Base-by-base conservation (phyloP, 2,329 filamentous ascomycete genomes). In the Huntiella abstrusa region DNA sequence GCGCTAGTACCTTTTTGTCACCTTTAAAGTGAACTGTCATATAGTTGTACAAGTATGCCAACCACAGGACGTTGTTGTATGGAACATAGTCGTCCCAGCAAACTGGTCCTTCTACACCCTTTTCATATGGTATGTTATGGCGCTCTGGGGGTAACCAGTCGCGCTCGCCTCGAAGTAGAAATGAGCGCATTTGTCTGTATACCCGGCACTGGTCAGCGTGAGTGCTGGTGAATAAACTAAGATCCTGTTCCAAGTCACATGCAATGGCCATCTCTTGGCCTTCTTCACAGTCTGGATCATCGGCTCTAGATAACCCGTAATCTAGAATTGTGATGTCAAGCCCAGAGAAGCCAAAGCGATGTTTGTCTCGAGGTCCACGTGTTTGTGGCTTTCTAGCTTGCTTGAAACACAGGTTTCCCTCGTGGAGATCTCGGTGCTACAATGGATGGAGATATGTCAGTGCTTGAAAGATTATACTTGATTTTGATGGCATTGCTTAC, bases 51-150 rank as follows among this genome's bases (percentile, higher is more conserved):
- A 77, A 60, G 51, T 77, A 79, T 3, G 72, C 70, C 37, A 80
- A 63, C 75, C 75, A 80, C 13, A 80, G 60, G 1, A 78, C 72
- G 51, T 80, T 80, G 4, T 71, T 77, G 56, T 78, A 79, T 1
- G 75, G 73, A 22, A 65, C 65, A 52, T 71, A 68, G 1, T 59
- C 63, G 4, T 62, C 57, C 75, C 75, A 80, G 1, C 64, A 67
- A 8, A 76, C 62, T 3, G 67, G 57, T 0, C 48, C 48, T 16
- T 47, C 49, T 4, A 45, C 36, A 1, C 66, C 69, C 47, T 67
- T 60, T 28, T 64, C 62, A 52, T 73, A 72, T 0, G 70, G 64
- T 3, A 56, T 63, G 41, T 59, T 58, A 56, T 74, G 69, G 3
- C 59, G 58, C 43, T 63, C 57, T 0, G 70, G 64, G 2, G 67